phyloP scores from a whole-genome alignment of 2,329 filamentous ascomycete species.

The Tolypocladium nubicola region DNA sequence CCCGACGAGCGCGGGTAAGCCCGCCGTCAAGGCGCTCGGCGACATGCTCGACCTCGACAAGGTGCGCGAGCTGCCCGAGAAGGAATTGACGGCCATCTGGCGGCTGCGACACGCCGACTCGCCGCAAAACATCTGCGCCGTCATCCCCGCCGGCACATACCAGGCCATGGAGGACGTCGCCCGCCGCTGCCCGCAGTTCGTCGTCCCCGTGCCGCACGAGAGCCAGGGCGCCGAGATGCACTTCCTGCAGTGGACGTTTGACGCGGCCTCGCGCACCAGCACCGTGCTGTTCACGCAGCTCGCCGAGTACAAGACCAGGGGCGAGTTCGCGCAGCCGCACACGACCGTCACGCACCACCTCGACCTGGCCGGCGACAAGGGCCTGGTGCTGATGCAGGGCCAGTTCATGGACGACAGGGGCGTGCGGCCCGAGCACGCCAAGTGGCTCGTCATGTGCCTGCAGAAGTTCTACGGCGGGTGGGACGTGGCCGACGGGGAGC shows the following conservation, averaged over 20 bases:
- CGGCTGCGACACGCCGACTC: constrained; percentile 72
- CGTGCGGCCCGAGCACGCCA: constrained; percentile 69
- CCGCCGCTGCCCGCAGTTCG: constrained; percentile 71
- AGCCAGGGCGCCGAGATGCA: constrained; percentile 77
- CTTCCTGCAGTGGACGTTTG: constrained; percentile 94
- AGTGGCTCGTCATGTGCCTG: constrained; percentile 83
- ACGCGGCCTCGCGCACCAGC: constrained; percentile 49
- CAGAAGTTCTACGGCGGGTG: constrained; percentile 83
- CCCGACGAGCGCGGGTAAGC: constrained; percentile 12
- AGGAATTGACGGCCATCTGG: constrained; percentile 85
- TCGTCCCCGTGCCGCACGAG: constrained; percentile 70
- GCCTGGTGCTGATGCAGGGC: constrained; percentile 78
- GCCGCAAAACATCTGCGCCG: constrained; percentile 69
- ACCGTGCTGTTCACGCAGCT: constrained; percentile 90
- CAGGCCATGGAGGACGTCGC: constrained; percentile 60
- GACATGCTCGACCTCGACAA: constrained; percentile 69
- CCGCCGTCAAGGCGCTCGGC: constrained; percentile 34
- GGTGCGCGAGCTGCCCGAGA: constrained; percentile 56
- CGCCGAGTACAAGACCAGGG: constrained; percentile 83
- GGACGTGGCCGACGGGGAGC: constrained; percentile 30
- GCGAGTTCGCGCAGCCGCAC: constrained; percentile 83
- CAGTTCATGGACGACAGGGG: constrained; percentile 66
- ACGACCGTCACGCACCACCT: constrained; percentile 89
- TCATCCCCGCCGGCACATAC: constrained; percentile 67
- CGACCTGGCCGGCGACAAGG: constrained; percentile 65